Evolutionary conservation across 2,329 filamentous ascomycete genomes (phyloP).

Genomic region (Penicillium decumbens): DNA sequence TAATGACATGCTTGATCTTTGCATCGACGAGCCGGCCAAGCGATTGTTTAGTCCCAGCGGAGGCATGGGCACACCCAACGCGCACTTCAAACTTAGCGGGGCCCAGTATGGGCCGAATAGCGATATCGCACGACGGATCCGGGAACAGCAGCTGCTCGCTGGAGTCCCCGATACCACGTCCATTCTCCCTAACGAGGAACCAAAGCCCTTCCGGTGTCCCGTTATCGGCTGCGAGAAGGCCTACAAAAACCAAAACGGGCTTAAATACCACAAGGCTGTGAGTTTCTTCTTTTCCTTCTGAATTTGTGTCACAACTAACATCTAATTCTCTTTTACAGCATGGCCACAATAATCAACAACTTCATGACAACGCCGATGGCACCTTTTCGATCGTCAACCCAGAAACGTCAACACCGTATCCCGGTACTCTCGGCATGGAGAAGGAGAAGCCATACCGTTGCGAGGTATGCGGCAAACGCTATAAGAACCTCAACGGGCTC

Average conservation of each 20-base stretch:
- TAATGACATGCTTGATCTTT: conserved; percentile 54
- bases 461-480: conserved; percentile 93
- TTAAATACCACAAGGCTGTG: conserved; percentile 80
- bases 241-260: conserved; percentile 98
- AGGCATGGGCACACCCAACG: conserved; percentile 61
- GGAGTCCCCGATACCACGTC: conserved; percentile 48
- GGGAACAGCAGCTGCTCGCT: conserved; percentile 60
- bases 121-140: conserved; percentile 64
- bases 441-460: conserved; percentile 99
- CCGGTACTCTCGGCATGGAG: conserved; percentile 97
- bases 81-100: conserved; percentile 69
- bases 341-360: conserved; percentile 91
- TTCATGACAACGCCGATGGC: conserved; percentile 94
- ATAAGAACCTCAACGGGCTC: conserved; percentile 97
- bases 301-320: conserved; percentile 9
- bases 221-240: conserved; percentile 99
- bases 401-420: conserved; percentile 87
- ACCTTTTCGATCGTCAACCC: conserved; percentile 98
- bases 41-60: conserved; percentile 82
- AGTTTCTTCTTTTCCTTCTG: conserved; percentile 28
- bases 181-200: conserved; percentile 68
- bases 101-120: conserved; percentile 72
- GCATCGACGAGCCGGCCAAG: conserved; percentile 92
- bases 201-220: conserved; percentile 95
- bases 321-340: conserved; percentile 49